Percentiles rank a stretch among this genome's conserved stretches.
Conservation (phyloP, 305 asterid species). For the Fraxinus angustifolia region DNA sequence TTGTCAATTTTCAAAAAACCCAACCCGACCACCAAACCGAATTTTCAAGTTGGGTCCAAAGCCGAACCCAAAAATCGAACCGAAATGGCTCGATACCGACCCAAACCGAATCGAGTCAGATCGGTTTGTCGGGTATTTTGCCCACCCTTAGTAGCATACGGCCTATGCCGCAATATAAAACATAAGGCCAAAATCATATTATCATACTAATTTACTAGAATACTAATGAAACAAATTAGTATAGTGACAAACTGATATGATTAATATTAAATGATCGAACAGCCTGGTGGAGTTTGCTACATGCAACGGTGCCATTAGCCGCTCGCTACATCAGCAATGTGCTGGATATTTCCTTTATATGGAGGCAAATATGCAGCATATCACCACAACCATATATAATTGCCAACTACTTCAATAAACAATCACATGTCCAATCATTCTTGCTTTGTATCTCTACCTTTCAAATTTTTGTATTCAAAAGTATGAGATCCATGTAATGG, state of each 20-base stretch:
- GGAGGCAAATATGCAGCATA: not conserved
- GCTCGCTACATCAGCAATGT: not conserved
- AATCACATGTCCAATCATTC: not conserved
- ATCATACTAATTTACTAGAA: not conserved
- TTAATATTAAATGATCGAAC: not conserved
- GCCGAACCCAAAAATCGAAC: not conserved
- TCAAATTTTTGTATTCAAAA: not conserved
- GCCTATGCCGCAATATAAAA: not conserved
- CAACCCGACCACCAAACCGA: not conserved
- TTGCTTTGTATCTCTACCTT: not conserved
- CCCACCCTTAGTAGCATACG: not conserved
- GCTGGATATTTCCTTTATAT: not conserved
- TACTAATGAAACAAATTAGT: not conserved
- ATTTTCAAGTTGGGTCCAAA: not conserved
- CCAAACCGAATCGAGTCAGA: not conserved
- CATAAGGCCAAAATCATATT: not conserved
- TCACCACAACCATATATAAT: not conserved
- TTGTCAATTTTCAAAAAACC: not conserved
- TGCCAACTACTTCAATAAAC: not conserved
- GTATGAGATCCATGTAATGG: not conserved
- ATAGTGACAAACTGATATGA: not conserved
- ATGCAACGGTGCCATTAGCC: not conserved
- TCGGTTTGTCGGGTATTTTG: not conserved
- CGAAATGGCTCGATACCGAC: not conserved
- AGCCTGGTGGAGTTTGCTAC: not conserved